A percentile compares a stretch with the other conserved stretches of the same genome.
Evolutionary conservation across 352 stramenopile species (phyloP).

Genomic region (Blastocystis sp.): DNA sequence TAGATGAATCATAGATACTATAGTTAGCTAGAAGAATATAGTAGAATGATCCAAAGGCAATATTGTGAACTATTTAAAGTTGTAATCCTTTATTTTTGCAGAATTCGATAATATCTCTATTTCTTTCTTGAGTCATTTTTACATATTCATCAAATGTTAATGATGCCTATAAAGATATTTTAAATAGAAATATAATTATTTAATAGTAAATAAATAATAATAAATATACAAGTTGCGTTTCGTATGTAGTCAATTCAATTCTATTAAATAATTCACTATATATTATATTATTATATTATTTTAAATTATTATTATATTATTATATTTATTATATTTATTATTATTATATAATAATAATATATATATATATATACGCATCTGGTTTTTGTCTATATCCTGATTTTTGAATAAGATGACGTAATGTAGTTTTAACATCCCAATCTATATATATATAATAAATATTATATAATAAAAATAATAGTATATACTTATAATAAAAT

Average conservation of each 20-base stretch:
- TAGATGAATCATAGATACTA: too few species aligned
- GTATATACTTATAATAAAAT: too few species aligned
- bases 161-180: too few species aligned
- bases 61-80: too few species aligned
- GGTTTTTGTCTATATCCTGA: slow-evolving; percentile 14
- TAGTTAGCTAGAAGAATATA: too few species aligned
- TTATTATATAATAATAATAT: not conserved
- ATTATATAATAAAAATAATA: too few species aligned
- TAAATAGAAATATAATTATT: too few species aligned
- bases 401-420: slow-evolving; percentile 23
- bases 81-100: slow-evolving; percentile 23
- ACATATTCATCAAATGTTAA: slow-evolving; percentile 31
- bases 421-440: slow-evolving; percentile 23
- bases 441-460: too few species aligned
- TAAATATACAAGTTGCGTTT: too few species aligned
- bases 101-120: slow-evolving; percentile 8
- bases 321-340: slow-evolving; percentile 2
- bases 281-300: not conserved
- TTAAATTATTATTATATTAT: slow-evolving; percentile 2
- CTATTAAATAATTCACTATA: slow-evolving; percentile 16
- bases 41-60: too few species aligned
- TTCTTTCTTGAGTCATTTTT: slow-evolving; percentile 28
- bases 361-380: too few species aligned
- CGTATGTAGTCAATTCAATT: slow-evolving; percentile 25
- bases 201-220: too few species aligned